Conservation (phyloP, 495 filamentous ascomycete species). For the Penicillium angulare region DNA sequence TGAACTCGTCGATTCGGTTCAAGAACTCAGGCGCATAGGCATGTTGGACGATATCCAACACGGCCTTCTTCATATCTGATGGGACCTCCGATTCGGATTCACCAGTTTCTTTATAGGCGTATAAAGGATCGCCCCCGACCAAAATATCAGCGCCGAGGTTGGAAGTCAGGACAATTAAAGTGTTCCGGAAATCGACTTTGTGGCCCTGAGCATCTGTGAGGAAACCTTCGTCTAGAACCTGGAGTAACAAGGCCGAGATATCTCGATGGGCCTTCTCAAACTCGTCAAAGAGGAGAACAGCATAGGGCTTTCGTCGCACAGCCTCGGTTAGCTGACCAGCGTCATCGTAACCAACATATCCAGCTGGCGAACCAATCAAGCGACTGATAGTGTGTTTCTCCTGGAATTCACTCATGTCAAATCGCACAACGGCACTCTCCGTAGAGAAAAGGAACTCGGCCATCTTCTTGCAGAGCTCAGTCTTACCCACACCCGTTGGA, state of each 20-base stretch:
- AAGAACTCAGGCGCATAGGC: conserved; percentile 91
- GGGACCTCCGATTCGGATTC: conserved; percentile 66
- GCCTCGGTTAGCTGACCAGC: conserved; percentile 96
- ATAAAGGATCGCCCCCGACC: conserved; percentile 41
- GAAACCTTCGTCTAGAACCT: conserved; percentile 95
- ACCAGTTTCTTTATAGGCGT: conserved; percentile 49
- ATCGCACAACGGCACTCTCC: conserved; percentile 83
- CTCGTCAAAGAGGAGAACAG: conserved; percentile 92
- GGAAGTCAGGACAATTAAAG: conserved; percentile 91
- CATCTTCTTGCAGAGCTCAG: conserved; percentile 94
- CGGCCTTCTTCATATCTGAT: conserved; percentile 65
- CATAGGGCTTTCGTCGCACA: conserved; percentile 92
- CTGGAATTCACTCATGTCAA: conserved; percentile 98
- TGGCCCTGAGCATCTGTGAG: conserved; percentile 94
- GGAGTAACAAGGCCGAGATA: conserved; percentile 89
- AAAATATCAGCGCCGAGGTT: conserved; percentile 69
- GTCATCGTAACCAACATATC: conserved; percentile 96
- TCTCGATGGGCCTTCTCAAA: conserved; percentile 97
- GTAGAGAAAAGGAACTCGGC: conserved; percentile 91
- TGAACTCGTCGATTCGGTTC: conserved; percentile 95
- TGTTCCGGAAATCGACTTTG: conserved; percentile 94
- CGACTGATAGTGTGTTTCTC: conserved; percentile 95
- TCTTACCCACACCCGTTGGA: conserved; percentile 95
- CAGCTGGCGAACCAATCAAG: conserved; percentile 87
- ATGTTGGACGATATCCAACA: conserved; percentile 82